phyloP scores from a whole-genome alignment of 2,329 filamentous ascomycete species.

The Atkinsonella texensis region DNA sequence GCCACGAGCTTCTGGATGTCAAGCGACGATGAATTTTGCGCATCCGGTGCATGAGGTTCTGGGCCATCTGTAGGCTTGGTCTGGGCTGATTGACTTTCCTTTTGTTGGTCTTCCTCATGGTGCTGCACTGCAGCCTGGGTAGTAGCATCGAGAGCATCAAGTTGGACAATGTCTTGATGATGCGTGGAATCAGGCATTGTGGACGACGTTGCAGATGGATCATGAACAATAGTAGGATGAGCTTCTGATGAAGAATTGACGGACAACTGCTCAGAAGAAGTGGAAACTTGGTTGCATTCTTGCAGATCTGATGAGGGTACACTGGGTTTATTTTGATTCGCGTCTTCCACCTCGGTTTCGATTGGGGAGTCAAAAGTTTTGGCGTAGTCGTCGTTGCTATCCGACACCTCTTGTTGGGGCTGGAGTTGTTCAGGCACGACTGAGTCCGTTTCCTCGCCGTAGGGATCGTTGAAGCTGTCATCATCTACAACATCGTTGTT shows the following conservation, averaged over 20 bases:
- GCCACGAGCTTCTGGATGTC: conserved; percentile 30
- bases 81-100: conserved; percentile 9
- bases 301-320: conserved; percentile 29
- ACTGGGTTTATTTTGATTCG: conserved; percentile 25
- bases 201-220: conserved; percentile 15
- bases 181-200: conserved; percentile 11
- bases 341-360: conserved; percentile 23
- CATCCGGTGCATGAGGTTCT: conserved; percentile 16
- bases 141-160: conserved; percentile 10
- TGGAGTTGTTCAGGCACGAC: conserved; percentile 10
- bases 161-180: conserved; percentile 8
- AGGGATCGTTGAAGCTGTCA: conserved; percentile 36
- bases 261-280: conserved; percentile 26
- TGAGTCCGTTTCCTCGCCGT: conserved; percentile 27
- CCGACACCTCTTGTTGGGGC: conserved; percentile 18
- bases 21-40: conserved; percentile 18
- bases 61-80: conserved; percentile 17
- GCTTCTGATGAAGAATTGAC: conserved; percentile 18
- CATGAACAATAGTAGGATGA: conserved; percentile 19
- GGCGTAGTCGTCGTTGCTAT: conserved; percentile 37
- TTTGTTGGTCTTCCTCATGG: conserved; percentile 11
- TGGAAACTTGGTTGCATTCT: conserved; percentile 31
- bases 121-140: conserved; percentile 14
- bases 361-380: conserved; percentile 39
- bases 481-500: conserved; percentile 29